Evolutionary conservation across 345 rosid species (phyloP), one percentile per base, ranked within the genome.

Genomic region (Eucalyptus regnans): DNA sequence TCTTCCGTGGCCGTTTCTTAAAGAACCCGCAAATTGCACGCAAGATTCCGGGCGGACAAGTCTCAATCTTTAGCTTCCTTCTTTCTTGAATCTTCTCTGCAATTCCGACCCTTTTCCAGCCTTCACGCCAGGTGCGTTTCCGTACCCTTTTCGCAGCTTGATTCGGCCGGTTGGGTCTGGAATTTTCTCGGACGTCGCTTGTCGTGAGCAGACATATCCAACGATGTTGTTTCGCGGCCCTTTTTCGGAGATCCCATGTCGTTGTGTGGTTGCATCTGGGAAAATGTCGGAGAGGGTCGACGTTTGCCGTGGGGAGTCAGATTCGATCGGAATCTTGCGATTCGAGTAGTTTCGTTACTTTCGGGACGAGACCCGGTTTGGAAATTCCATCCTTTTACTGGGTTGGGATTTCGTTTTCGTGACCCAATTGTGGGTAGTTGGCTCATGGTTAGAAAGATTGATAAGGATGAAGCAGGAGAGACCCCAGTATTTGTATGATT

Each of bases 1-100:
- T 41, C 48, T 20, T 6, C 15, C 84, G 48, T 22, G 44, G 48
- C 48, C 7, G 84, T 22, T 76, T 76, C 48, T 76, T 20, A 41
- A 41, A 76, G 48, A 20, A 41, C 15, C 27, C 84, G 84, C 84
- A 76, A 76, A 76, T 41, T 22, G 84, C 84, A 41, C 27, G 89
- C 87, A 91, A 89, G 95, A 94, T 91, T 66, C 50, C 43, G 23
- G 66, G 20, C 4, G 60, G 58, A 29, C 68, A 25, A 13, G 20
- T n/a, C 20, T 52, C 64, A 3, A 23, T 86, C 62, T 20, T 22
- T 41, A 56, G 62, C n/a, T 18, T 51, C 62, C 12, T 27, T 37
- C 41, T 86, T 86, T 51, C 33, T 50, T 51, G 44, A 56, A 41
- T 76, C 84, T 76, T 76, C 84, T 76, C 44, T 41, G 84, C 84